A percentile compares a stretch with the other conserved stretches of the same genome.
Evolutionary conservation across 1,139 yeast genomes (phyloP).

Genomic region (Geotrichum cucujoidarum): DNA sequence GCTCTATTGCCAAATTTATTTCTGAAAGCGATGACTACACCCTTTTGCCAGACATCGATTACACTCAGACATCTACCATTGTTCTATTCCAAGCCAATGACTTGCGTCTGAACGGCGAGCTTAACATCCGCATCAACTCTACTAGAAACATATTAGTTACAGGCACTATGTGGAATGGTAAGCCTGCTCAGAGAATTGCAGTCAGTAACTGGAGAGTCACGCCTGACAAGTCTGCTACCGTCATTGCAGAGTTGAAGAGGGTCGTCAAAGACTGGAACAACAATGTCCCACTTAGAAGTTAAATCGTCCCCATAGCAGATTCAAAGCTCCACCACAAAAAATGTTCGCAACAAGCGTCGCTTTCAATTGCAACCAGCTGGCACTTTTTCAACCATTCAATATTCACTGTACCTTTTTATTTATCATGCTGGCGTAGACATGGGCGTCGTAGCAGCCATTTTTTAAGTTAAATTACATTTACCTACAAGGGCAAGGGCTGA

Average conservation of each 20-base stretch:
- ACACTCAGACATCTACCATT: slow-evolving; percentile 23
- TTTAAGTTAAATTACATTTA: neutral
- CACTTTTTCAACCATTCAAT: neutral
- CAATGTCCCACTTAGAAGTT: no score
- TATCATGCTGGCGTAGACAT: neutral
- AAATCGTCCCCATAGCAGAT: no score
- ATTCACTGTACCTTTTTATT: neutral
- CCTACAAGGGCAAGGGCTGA: neutral
- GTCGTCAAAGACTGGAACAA: slow-evolving; percentile 13
- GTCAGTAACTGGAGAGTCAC: slow-evolving; percentile 29
- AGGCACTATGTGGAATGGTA: slow-evolving; percentile 26
- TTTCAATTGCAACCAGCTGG: no score
- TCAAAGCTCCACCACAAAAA: no score
- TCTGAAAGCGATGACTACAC: slow-evolving; percentile 20
- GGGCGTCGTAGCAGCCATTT: neutral
- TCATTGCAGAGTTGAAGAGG: slow-evolving; percentile 19
- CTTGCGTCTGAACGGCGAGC: slow-evolving; percentile 15
- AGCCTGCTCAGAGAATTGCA: slow-evolving; percentile 28
- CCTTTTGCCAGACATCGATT: slow-evolving; percentile 22
- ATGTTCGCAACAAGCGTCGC: no score
- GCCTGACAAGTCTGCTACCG: slow-evolving; percentile 19
- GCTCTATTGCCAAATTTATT: slow-evolving; percentile 25
- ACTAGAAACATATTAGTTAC: slow-evolving; percentile 24
- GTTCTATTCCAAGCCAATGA: slow-evolving; percentile 26
- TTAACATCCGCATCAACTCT: slow-evolving; percentile 23